Base-by-base conservation (phyloP, 139 green algal genomes). In the Chlamydomonas sp. region DNA sequence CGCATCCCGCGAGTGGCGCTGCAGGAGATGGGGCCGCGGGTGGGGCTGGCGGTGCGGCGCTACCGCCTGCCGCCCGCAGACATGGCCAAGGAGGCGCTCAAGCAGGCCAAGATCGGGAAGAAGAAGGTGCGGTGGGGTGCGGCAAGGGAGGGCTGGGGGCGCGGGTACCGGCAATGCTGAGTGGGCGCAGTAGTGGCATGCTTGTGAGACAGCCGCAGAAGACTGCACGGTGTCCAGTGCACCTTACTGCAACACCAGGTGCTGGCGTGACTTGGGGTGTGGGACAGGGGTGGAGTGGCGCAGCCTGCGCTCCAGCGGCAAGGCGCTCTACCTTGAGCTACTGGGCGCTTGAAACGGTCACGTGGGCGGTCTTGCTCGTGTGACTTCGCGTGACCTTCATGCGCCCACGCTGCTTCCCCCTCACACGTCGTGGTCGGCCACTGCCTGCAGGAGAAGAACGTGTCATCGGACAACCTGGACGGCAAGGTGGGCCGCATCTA, bases 401-500 rank as follows among this genome's bases (percentile, higher is more conserved):
- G 71, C 63, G 14, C 63, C 14, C n/a, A n/a, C n/a, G n/a, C n/a
- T n/a, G n/a, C 57, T 73, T 59, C 7, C 7, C 20, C 10, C 5
- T 79, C 18, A 80, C n/a, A n/a, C n/a, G n/a, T n/a, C n/a, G n/a
- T n/a, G n/a, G 59, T n/a, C 71, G 15, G 71, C 16, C 77, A 20
- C 3, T 63, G 61, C 75, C 15, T 58, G 89, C 94, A 98, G 96
- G 91, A 96, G 85, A 99, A 99, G 95, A 99, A 99, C 87, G 96
- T 98, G 49, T 80, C 76, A 5, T 91, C 80, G 57, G 95, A 98
- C 89, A 66, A 85, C 12, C 77, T 99, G 92, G 91, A 94, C 5
- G 96, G 97, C 85, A 98, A 97, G 90, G 95, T 98, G 14, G 97
- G 97, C 5, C 95, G 95, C 80, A 97, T 99, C 83, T 99, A 99